These are phyloP conservation scores for Suillus cothurnatus DNA, from an alignment of 768 basidiomycete species.

Conservation along the genomic window DNA sequence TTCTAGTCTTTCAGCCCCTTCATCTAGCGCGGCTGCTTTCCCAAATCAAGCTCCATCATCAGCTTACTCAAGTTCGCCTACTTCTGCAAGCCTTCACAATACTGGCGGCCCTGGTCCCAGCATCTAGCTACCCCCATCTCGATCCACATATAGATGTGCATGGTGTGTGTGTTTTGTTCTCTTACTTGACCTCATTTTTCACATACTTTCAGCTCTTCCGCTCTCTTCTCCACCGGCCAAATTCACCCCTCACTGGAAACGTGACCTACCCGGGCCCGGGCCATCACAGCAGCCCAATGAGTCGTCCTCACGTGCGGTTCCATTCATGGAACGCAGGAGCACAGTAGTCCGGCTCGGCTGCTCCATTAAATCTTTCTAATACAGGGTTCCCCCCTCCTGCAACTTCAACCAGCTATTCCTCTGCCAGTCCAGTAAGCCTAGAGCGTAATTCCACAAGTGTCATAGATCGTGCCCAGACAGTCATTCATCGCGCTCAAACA, in stretches of 20 bases:
- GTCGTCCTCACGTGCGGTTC: neutral
- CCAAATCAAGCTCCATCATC: neutral
- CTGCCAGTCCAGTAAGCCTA: neutral
- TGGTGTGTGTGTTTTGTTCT: neutral
- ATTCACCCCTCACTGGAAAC: slow-evolving; percentile 49
- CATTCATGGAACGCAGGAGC: slow-evolving; percentile 26
- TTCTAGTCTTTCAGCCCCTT: neutral
- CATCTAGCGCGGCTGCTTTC: neutral
- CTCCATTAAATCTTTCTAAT: neutral
- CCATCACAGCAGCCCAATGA: slow-evolving; percentile 15
- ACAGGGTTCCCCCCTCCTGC: neutral
- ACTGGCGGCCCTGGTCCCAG: neutral
- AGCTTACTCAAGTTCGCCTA: neutral
- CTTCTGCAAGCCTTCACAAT: neutral
- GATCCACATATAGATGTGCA: neutral
- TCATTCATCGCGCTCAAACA: slow-evolving; percentile 8
- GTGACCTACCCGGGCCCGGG: slow-evolving; percentile 28
- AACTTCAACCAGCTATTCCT: neutral
- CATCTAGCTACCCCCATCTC: neutral
- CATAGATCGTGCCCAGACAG: neutral
- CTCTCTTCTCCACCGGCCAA: slow-evolving; percentile 25
- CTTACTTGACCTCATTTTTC: neutral
- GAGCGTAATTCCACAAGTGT: slow-evolving; percentile 9
- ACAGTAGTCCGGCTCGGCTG: slow-evolving; percentile 25
- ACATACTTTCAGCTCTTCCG: neutral